These are phyloP conservation scores for Haplographium delicatum DNA, from an alignment of 495 filamentous ascomycete species.

Conservation along the genomic window DNA sequence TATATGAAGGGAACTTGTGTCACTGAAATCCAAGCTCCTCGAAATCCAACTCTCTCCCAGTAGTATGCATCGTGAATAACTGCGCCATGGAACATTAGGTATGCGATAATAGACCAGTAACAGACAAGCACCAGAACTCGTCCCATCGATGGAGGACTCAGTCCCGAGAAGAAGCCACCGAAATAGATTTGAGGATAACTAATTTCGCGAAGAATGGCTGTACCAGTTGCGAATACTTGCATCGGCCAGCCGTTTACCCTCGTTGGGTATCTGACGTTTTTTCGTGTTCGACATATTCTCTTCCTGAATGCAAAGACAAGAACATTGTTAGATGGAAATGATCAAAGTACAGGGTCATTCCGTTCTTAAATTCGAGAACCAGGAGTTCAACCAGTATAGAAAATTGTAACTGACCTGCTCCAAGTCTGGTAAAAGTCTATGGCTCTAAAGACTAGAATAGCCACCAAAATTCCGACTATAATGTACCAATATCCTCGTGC, in stretches of 20 bases:
- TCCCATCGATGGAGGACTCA: slow-evolving; percentile 53
- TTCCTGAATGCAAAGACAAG: slow-evolving; percentile 25
- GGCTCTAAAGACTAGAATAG: slow-evolving; percentile 31
- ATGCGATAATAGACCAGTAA: slow-evolving; percentile 53
- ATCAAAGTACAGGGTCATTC: too few species aligned
- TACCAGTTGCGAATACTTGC: slow-evolving; percentile 57
- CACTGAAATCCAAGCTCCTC: slow-evolving; percentile 69
- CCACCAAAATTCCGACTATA: slow-evolving; percentile 35
- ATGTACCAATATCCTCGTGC: slow-evolving; percentile 48
- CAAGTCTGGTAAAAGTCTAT: slow-evolving; percentile 21
- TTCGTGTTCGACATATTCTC: slow-evolving; percentile 27
- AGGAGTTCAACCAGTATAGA: too few species aligned
- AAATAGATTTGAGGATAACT: slow-evolving; percentile 56
- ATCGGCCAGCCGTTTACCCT: slow-evolving; percentile 54
- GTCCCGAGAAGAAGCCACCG: slow-evolving; percentile 35
- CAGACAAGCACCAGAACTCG: slow-evolving; percentile 44
- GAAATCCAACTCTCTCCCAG: slow-evolving; percentile 71
- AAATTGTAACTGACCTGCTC: neutral
- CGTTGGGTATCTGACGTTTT: slow-evolving; percentile 47
- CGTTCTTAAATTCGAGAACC: too few species aligned
- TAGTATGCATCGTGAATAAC: slow-evolving; percentile 30
- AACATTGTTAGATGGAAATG: too few species aligned
- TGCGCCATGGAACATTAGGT: slow-evolving; percentile 47
- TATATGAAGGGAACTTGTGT: slow-evolving; percentile 81
- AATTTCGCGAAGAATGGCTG: slow-evolving; percentile 62